These are phyloP conservation scores for Ascochyta viciae-villosae DNA, from an alignment of 2,329 filamentous ascomycete genomes.

Conservation along the genomic window DNA sequence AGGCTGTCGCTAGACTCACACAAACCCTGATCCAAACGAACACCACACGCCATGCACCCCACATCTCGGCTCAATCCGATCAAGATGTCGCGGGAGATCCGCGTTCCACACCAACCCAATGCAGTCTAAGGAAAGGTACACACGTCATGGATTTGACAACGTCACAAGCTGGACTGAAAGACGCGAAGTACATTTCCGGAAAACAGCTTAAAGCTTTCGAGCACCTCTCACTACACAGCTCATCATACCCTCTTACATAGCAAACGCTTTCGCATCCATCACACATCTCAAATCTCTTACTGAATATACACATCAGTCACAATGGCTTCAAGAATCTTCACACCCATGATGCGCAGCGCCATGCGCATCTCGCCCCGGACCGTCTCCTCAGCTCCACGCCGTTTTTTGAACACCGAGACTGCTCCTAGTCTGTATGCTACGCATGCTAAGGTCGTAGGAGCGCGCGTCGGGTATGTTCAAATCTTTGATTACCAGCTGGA, in stretches of 20 bases:
- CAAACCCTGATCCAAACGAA: background rate
- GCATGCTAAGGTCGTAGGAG: constrained; percentile 50
- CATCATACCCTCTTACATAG: background rate
- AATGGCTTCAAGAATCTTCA: constrained; percentile 26
- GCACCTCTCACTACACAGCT: too few relatives aligned
- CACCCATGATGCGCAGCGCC: constrained; percentile 21
- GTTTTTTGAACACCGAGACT: constrained; percentile 50
- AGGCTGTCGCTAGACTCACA: background rate
- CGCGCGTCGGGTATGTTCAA: constrained; percentile 40
- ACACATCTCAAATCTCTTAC: background rate
- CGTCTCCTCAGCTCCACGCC: constrained; percentile 19
- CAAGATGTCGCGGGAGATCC: constrained; percentile 9
- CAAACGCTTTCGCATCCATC: background rate
- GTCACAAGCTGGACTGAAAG: constrained; percentile 7
- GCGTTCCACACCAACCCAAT: constrained; percentile 12
- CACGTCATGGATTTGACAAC: constrained; percentile 16
- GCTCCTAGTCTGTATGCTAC: constrained; percentile 51
- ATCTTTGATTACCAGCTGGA: too few relatives aligned
- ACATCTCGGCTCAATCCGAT: constrained; percentile 1
- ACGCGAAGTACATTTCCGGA: background rate
- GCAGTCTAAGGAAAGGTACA: constrained; percentile 7
- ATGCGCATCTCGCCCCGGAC: constrained; percentile 16
- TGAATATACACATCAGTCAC: background rate
- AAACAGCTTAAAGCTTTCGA: constrained; percentile 3
- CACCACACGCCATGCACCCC: background rate